Percentiles rank a stretch among this genome's conserved stretches.
phyloP scores from a whole-genome alignment of 2,329 filamentous ascomycete species.

The Alternaria burnsii region DNA sequence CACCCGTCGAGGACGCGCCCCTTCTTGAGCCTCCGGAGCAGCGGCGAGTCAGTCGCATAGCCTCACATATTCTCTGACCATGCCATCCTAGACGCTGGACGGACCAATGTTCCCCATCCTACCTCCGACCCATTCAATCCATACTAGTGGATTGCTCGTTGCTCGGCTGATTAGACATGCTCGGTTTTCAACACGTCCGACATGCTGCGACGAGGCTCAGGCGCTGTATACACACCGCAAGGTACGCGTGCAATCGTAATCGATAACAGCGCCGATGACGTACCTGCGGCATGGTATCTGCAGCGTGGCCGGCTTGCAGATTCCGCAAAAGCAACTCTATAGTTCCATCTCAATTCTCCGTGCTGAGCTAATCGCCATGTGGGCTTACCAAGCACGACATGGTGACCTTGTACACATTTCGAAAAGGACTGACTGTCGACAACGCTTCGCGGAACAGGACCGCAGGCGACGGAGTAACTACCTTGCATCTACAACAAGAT shows the following conservation, averaged over 20 bases:
- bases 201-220: not conserved
- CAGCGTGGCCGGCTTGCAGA: not conserved
- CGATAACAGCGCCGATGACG: not conserved
- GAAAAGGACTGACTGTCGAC: not conserved
- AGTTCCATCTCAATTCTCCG: not conserved
- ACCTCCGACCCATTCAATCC: not conserved
- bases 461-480: not conserved
- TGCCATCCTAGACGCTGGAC: not conserved
- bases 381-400: not conserved
- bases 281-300: constrained; percentile 7
- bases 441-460: not conserved
- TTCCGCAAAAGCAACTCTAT: constrained; percentile 1
- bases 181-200: not conserved
- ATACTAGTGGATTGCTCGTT: not conserved
- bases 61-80: not conserved
- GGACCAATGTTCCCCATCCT: not conserved
- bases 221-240: not conserved
- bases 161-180: not conserved
- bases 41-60: constrained; percentile 1
- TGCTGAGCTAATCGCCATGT: not conserved
- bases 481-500: not conserved
- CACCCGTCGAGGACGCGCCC: not conserved
- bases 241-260: not conserved
- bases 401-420: not conserved
- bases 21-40: not conserved